Evolutionary conservation across 805 yeast genomes (phyloP), one percentile per base, ranked within the genome.

Genomic region (Brettanomyces naardenensis): DNA sequence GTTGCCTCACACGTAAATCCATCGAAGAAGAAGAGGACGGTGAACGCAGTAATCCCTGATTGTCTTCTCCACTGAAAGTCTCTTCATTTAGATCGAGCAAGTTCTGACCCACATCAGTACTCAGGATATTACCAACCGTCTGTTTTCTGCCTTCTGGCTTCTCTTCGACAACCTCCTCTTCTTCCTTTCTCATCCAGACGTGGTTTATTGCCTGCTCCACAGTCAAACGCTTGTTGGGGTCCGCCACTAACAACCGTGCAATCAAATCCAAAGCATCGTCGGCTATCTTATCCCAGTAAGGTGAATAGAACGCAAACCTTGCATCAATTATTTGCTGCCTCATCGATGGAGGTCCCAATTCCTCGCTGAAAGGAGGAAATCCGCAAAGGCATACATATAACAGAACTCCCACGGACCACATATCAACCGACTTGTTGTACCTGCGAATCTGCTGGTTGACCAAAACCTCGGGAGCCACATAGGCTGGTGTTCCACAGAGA

Each of bases 301-400:
- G 90, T 4, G 85, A 73, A 53, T 76, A 83, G 52, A 83, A 83
- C 0, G 88, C 87, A 56, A 68, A 81, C 42, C 69, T 73, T 0
- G 83, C 90, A 25, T 63, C 61, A 7, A 79, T 48, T 36, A 83
- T 82, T 56, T 83, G 92, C 31, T 82, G 85, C 42, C 76, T 71
- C 83, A 83, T 78, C 19, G 70, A 67, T 7, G 90, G 90, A 9
- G 92, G 92, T 0, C 80, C 89, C 39, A 83, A 54, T 43, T 84
- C 90, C 32, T 82, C 92, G 50, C 87, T 79, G 52, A 84, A 84
- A 0, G 94, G 94, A 4, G 90, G 92, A 46, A 84, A 84, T 0
- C 94, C 94, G 54, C 87, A 82, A 14, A 84, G 62, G 53, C 92
- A 81, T 2, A 83, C 88, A 44, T 84, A 84, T 13, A 83, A 56